Evolutionary conservation across 2,329 filamentous ascomycete species (phyloP), one percentile per base, ranked within the genome.

Genomic region (Xylariaceae sp.): DNA sequence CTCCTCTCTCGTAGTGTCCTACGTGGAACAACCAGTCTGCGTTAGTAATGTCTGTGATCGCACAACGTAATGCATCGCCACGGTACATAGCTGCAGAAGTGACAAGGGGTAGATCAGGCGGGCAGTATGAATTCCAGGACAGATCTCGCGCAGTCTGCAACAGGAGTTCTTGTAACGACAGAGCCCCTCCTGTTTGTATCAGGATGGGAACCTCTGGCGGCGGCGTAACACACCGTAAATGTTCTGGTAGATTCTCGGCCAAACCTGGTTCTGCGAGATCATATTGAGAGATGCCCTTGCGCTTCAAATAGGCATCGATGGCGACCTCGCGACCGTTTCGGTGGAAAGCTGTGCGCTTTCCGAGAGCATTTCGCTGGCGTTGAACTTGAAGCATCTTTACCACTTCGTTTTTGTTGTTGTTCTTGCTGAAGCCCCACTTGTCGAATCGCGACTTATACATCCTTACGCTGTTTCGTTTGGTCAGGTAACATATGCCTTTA

Each of bases 391-490:
- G 62, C 44, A 78, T 65, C 15, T 71, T 68, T 58, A 76, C 75
- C 7, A 78, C 74, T 49, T 78, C 75, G 22, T 76, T 75, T 50
- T 78, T 75, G 39, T 75, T 78, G 53, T 78, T 78, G 51, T 78
- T 78, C 64, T 78, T 78, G 38, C 75, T 75, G 53, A 78, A 78
- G 0, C 75, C 75, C 75, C 75, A 78, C 53, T 77, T 74, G 12
- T 76, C 76, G 57, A 78, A 78, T 19, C 75, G 67, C n/a, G 75
- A 77, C 58, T 78, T 78, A 62, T 78, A 78, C 75, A 78, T 78
- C 55, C 77, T 76, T 15, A 75, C 74, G 15, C 75, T 78, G 44
- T 32, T 33, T 38, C 35, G 45, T 45, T 33, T 32, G 33, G 53
- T 64, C 57, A 62, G 58, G 44, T 19, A 47, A 44, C 22, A 33